Conservation (phyloP, 495 filamentous ascomycete genomes). For the Tuber borchii region DNA sequence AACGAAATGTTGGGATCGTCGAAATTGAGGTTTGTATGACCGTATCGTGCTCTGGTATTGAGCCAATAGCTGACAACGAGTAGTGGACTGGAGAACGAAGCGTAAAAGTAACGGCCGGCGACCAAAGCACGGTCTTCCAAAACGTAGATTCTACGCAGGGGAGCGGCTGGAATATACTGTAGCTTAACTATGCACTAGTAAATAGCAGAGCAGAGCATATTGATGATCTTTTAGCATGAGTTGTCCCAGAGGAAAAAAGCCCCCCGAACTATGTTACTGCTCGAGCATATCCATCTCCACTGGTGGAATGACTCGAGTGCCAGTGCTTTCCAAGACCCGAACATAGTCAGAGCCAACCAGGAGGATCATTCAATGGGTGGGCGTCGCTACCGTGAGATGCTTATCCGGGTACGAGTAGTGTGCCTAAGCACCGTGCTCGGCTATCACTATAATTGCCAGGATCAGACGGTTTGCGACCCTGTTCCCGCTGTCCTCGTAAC, state of each 20-base stretch:
- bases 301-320: background rate
- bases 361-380: background rate
- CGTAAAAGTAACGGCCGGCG: constrained; percentile 26
- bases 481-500: background rate
- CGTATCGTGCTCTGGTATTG: background rate
- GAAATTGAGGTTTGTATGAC: constrained; percentile 18
- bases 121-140: constrained; percentile 12
- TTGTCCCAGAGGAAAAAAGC: background rate
- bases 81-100: constrained; percentile 35
- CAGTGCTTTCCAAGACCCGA: background rate
- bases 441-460: background rate
- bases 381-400: background rate
- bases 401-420: background rate
- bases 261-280: background rate
- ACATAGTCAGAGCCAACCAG: background rate
- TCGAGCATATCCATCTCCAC: background rate
- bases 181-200: background rate
- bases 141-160: constrained; percentile 24
- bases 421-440: background rate
- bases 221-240: background rate
- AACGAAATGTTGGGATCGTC: constrained; percentile 16
- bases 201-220: background rate
- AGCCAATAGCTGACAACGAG: background rate
- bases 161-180: background rate
- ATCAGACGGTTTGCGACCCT: background rate